Evolutionary conservation across 805 yeast species (phyloP).

Genomic region (Candida piceae): DNA sequence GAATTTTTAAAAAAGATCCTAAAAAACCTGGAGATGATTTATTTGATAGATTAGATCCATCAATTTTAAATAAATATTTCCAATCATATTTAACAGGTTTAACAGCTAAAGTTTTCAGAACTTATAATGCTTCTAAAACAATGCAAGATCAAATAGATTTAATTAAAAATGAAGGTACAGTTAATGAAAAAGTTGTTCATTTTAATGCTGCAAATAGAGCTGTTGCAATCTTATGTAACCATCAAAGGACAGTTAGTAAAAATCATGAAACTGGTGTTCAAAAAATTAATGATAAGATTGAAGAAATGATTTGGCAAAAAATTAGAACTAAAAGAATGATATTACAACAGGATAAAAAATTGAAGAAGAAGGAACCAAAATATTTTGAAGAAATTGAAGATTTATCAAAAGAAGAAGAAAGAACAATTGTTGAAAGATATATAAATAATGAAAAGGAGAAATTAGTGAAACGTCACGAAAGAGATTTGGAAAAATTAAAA

Average conservation of each 20-base stretch:
- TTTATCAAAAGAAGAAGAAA: conserved; percentile 59
- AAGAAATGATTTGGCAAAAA: conserved; percentile 82
- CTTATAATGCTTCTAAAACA: conserved; percentile 92
- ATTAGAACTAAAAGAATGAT: conserved; percentile 69
- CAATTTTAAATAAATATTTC: conserved; percentile 75
- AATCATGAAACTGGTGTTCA: conserved; percentile 77
- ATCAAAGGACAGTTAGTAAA: conserved; percentile 88
- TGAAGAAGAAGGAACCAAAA: conserved; percentile 44
- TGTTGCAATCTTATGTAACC: conserved; percentile 94
- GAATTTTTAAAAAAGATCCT: conserved; percentile 83
- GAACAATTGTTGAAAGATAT: conserved; percentile 51
- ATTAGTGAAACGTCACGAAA: conserved; percentile 55
- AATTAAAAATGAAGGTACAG: conserved; percentile 81
- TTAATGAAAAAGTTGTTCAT: conserved; percentile 78
- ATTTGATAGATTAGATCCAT: conserved; percentile 85
- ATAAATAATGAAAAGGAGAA: conserved; percentile 64
- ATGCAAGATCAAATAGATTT: conserved; percentile 92
- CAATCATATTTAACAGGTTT: conserved; percentile 89
- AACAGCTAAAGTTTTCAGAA: conserved; percentile 96
- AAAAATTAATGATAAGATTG: conserved; percentile 69
- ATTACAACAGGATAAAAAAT: conserved; percentile 52
- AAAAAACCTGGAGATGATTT: conserved; percentile 89
- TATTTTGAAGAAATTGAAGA: conserved; percentile 68
- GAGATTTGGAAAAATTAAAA: conserved; percentile 72
- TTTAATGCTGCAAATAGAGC: conserved; percentile 94